Conservation (phyloP, 2,329 filamentous ascomycete species). For the Mycosphaerella arachidis region DNA sequence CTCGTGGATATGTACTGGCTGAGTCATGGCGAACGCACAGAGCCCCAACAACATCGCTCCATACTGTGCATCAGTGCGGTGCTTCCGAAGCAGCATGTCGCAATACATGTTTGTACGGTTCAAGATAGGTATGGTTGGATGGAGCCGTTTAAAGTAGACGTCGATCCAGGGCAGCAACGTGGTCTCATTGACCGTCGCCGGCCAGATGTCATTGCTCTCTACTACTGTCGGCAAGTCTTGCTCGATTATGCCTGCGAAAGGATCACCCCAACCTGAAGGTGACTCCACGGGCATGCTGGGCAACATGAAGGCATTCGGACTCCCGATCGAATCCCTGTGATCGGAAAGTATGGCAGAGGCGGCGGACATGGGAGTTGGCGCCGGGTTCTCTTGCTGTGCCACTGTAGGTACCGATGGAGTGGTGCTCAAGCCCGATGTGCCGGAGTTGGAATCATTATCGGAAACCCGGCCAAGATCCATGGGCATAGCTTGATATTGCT, state of each 20-base stretch:
- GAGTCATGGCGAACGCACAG: constrained; percentile 43
- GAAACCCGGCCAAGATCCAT: too few relatives aligned
- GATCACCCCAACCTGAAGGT: constrained; percentile 32
- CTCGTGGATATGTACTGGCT: constrained; percentile 43
- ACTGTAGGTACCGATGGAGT: background rate
- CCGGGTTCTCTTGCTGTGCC: background rate
- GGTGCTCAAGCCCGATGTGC: background rate
- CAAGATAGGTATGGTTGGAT: constrained; percentile 41
- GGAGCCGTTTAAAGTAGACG: constrained; percentile 43
- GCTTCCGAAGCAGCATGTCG: constrained; percentile 41
- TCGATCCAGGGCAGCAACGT: constrained; percentile 38
- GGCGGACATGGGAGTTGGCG: background rate
- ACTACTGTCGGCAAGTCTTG: constrained; percentile 32
- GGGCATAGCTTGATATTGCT: background rate
- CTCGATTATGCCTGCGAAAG: constrained; percentile 25
- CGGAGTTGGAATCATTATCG: too few relatives aligned
- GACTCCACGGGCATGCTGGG: constrained; percentile 33
- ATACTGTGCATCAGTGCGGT: constrained; percentile 41
- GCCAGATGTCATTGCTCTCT: constrained; percentile 34
- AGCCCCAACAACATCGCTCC: constrained; percentile 42
- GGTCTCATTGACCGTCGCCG: constrained; percentile 37
- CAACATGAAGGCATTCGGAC: constrained; percentile 32
- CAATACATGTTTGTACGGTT: constrained; percentile 40
- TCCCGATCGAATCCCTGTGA: constrained; percentile 25
- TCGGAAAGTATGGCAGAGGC: constrained; percentile 17